A percentile compares a stretch with the other conserved stretches of the same genome.
phyloP scores from a whole-genome alignment of 2,329 filamentous ascomycete species.

The Stemphylium vesicarium region DNA sequence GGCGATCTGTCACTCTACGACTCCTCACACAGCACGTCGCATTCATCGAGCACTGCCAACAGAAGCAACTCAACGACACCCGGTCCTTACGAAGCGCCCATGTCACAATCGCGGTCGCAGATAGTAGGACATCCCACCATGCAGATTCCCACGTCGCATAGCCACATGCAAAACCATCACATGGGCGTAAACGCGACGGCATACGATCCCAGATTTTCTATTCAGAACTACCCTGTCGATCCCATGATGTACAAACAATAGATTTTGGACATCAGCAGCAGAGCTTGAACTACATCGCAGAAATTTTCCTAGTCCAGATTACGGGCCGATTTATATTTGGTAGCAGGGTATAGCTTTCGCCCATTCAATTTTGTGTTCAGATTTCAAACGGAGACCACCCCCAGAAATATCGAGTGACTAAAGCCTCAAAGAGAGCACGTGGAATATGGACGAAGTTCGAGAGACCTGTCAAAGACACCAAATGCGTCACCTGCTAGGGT shows the following conservation, averaged over 20 bases:
- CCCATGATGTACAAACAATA: constrained; percentile 46
- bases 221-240: constrained; percentile 44
- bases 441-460: constrained; percentile 4
- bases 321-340: constrained; percentile 10
- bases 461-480: constrained; percentile 2
- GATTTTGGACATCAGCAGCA: constrained; percentile 5
- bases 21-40: constrained; percentile 38
- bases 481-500: constrained; percentile 1
- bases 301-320: constrained; percentile 1
- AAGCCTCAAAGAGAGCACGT: constrained; percentile 6
- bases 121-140: constrained; percentile 29
- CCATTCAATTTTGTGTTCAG: constrained; percentile 13
- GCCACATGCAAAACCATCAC: constrained; percentile 41
- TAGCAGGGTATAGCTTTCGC: constrained; percentile 19
- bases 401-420: constrained; percentile 12
- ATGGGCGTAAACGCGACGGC: constrained; percentile 36
- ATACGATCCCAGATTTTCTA: constrained; percentile 43
- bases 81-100: constrained; percentile 40
- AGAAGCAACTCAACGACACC: constrained; percentile 44
- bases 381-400: constrained; percentile 3
- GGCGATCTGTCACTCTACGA: constrained; percentile 47
- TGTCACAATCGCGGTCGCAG: constrained; percentile 35
- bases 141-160: constrained; percentile 35
- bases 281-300: constrained; percentile 3
- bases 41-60: constrained; percentile 41